Conservation (phyloP, 257 asterid genomes). For the Cordia subcordata region DNA sequence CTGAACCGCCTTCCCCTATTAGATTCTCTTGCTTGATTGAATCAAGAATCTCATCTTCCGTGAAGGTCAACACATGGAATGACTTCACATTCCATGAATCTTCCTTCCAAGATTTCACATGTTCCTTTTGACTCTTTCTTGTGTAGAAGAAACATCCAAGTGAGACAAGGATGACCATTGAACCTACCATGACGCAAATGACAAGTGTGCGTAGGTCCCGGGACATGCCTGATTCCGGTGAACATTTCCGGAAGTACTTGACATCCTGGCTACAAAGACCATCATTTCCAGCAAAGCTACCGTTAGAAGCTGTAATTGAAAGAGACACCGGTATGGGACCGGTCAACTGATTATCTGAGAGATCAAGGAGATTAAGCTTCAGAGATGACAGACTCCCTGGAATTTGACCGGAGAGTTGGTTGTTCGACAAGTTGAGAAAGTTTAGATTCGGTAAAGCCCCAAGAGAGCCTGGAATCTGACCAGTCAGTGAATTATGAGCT, state of each 20-base stretch:
- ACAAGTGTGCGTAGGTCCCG: constrained; percentile 26
- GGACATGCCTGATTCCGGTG: constrained; percentile 24
- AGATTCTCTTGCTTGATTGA: constrained; percentile 60
- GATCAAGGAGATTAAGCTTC: constrained; percentile 64
- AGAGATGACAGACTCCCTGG: constrained; percentile 61
- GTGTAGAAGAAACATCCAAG: constrained; percentile 32
- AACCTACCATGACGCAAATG: constrained; percentile 31
- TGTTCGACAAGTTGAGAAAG: constrained; percentile 63
- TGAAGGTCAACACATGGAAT: constrained; percentile 57
- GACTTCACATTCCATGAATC: constrained; percentile 71
- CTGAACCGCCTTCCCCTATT: constrained; percentile 85
- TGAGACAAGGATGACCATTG: constrained; percentile 28
- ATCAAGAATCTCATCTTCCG: constrained; percentile 74
- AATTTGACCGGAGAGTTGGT: constrained; percentile 66
- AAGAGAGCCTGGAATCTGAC: constrained; percentile 48
- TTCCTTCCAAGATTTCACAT: constrained; percentile 46
- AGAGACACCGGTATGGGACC: constrained; percentile 67
- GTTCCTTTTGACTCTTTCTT: constrained; percentile 19
- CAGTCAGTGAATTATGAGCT: constrained; percentile 55
- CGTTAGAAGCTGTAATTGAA: constrained; percentile 47
- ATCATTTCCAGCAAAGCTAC: constrained; percentile 62
- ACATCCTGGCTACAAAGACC: constrained; percentile 64
- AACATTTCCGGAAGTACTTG: constrained; percentile 43
- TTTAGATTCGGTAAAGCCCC: constrained; percentile 61
- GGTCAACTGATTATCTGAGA: constrained; percentile 52